These are phyloP conservation scores for Cyclotella distinguenda DNA, from an alignment of 108 stramenopile genomes.

Conservation along the genomic window DNA sequence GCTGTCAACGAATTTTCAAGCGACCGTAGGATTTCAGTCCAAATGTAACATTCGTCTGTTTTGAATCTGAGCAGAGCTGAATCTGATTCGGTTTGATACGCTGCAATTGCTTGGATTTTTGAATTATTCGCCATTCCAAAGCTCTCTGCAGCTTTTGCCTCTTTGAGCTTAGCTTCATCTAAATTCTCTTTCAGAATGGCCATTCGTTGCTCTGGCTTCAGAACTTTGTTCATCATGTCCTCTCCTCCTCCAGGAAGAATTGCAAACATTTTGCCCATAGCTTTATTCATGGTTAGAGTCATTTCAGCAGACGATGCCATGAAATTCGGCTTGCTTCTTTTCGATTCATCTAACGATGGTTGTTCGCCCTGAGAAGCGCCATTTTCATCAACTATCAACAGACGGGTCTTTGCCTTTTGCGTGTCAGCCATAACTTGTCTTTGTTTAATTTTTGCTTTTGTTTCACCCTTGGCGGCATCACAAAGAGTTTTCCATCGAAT, in stretches of 20 bases:
- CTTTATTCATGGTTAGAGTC: conserved; percentile 45
- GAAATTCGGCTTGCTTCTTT: conserved; percentile 9
- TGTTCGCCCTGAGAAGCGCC: conserved; percentile 2
- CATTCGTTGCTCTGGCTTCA: conserved; percentile 54
- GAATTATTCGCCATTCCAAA: conserved; percentile 45
- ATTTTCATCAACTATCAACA: conserved; percentile 46
- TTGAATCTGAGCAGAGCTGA: conserved; percentile 41
- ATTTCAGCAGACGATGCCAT: conserved; percentile 24
- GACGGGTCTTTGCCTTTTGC: conserved; percentile 59
- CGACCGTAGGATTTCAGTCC: conserved; percentile 47
- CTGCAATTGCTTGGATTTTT: conserved; percentile 35
- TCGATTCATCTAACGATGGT: conserved; percentile 4
- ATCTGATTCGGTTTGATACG: conserved; percentile 49
- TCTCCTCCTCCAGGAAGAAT: conserved; percentile 64
- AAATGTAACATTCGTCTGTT: conserved; percentile 47
- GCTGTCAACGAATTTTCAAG: conserved; percentile 28
- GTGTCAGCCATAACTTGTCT: conserved; percentile 48
- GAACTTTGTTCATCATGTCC: conserved; percentile 69
- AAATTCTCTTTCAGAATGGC: conserved; percentile 51
- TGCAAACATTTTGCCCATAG: conserved; percentile 60
- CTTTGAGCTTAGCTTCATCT: conserved; percentile 59
- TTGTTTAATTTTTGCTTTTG: conserved; percentile 55
- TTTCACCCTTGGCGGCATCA: conserved; percentile 60
- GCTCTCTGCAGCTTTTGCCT: conserved; percentile 50
- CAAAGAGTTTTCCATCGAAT: conserved; percentile 68